phyloP scores from a whole-genome alignment of 768 basidiomycete species.

The Lactarius tabidus region DNA sequence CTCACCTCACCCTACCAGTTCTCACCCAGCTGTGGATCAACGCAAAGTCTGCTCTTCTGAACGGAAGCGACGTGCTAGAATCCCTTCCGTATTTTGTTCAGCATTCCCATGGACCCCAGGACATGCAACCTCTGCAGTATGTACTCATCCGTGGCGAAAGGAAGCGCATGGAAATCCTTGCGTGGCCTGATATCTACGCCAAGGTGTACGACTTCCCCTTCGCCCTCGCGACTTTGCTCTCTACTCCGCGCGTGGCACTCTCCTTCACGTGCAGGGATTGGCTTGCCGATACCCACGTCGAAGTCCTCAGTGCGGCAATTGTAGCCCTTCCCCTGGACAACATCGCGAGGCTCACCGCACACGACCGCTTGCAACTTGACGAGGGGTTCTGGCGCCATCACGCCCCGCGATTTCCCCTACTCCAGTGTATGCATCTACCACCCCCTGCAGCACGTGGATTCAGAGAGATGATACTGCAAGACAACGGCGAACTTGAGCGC shows the following conservation, averaged over 20 bases:
- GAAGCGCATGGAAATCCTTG: not conserved
- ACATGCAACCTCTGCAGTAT: not conserved
- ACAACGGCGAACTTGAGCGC: not conserved
- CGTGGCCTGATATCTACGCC: not conserved
- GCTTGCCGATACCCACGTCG: too few species aligned
- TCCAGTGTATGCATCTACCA: not conserved
- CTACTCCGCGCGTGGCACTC: too few species aligned
- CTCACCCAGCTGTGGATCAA: not conserved
- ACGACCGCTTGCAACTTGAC: too few species aligned
- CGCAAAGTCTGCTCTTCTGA: not conserved
- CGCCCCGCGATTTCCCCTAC: too few species aligned
- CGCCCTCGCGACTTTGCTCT: not conserved
- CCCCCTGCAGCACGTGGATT: not conserved
- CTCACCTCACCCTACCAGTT: constrained; percentile 1
- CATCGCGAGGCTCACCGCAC: too few species aligned
- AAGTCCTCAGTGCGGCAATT: too few species aligned
- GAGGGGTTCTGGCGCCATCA: too few species aligned
- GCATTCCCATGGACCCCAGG: constrained; percentile 1
- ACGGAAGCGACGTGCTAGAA: not conserved
- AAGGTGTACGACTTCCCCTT: too few species aligned
- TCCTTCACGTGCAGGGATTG: too few species aligned
- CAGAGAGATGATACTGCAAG: not conserved
- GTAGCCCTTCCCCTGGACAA: too few species aligned
- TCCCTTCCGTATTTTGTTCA: not conserved
- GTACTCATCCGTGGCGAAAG: not conserved